phyloP scores from a whole-genome alignment of 2,329 filamentous ascomycete genomes.

The Herpotrichia juniperi region DNA sequence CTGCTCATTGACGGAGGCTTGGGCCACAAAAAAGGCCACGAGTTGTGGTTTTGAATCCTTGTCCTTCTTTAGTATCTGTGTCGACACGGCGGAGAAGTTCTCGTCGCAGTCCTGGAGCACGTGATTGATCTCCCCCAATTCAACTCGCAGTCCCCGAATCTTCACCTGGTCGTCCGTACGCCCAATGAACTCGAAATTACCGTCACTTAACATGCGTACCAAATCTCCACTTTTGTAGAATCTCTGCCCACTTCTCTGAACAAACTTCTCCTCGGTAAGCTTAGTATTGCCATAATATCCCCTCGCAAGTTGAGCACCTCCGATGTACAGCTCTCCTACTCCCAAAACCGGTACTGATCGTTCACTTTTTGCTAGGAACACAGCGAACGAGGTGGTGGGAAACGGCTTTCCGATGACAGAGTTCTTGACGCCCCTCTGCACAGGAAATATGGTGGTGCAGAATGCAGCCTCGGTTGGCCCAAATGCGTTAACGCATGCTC shows the following conservation, averaged over 20 bases:
- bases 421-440: conserved; percentile 33
- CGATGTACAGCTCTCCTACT: conserved; percentile 54
- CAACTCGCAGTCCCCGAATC: conserved; percentile 45
- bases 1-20: conserved; percentile 2
- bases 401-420: conserved; percentile 52
- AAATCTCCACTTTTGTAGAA: conserved; percentile 48
- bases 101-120: conserved; percentile 30
- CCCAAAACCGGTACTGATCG: conserved; percentile 46
- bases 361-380: conserved; percentile 39
- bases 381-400: conserved; percentile 46
- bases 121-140: conserved; percentile 46
- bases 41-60: conserved; percentile 38
- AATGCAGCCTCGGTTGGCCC: conserved; percentile 53
- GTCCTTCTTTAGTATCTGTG: conserved; percentile 39
- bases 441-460: conserved; percentile 51
- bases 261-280: conserved; percentile 39
- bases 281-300: conserved; percentile 49
- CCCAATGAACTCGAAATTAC: conserved; percentile 48
- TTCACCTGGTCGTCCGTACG: conserved; percentile 49
- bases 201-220: conserved; percentile 45
- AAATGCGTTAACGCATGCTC: conserved; percentile 52
- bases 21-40: conserved; percentile 38
- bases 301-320: conserved; percentile 53
- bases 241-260: conserved; percentile 33
- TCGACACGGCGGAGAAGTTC: conserved; percentile 28